Base-by-base conservation (phyloP, 345 rosid species). In the Lumnitzera littorea region DNA sequence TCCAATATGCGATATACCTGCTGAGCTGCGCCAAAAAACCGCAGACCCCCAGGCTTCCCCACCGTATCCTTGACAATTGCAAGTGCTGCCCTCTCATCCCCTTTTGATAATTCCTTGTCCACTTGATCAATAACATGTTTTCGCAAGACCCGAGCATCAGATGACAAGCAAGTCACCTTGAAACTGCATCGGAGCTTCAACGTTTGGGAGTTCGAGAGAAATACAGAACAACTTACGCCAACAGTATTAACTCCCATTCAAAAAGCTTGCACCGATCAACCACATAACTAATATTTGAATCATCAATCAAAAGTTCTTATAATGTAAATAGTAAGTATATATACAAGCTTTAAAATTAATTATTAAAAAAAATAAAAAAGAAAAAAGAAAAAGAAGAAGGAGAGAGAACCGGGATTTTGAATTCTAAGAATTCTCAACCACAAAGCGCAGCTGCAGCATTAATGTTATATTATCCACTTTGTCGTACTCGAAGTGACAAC, bases 31-130 rank as follows among this genome's bases (percentile, higher is more conserved):
- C 91, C 96, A 50, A 89, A 92, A 62, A 95, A 85, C 31, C 82
- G 70, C 53, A 89, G 88, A 0, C 96, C 96, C 12, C 80, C 87
- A 2, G 94, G 80, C 61, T 84, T 87, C 9, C 94, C 98, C 64
- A 82, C 91, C 66, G 81, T 72, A 58, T 85, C 85, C 53, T 78
- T 87, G 55, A 92, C 75, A 48, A 89, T 78, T 51, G 84, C 68
- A 12, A 87, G 77, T 24, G 98, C 96, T 41, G 85, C 79, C 73
- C 79, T 84, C 48, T 89, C 98, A 62, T 92, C 78, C 75, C 94
- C 98, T 50, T 69, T 81, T n/a, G 62, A 57, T 16, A 92, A 85
- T 76, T 82, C 84, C 64, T 65, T 74, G 60, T 92, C 96, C 67
- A 92, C 68, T 60, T 73, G 86, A 58, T 85, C 80, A 67, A 85